Percentiles rank a stretch among this genome's conserved stretches.
These are phyloP conservation scores for Hylodesmum podocarpum DNA, from an alignment of 306 rosid species.

Conservation along the genomic window DNA sequence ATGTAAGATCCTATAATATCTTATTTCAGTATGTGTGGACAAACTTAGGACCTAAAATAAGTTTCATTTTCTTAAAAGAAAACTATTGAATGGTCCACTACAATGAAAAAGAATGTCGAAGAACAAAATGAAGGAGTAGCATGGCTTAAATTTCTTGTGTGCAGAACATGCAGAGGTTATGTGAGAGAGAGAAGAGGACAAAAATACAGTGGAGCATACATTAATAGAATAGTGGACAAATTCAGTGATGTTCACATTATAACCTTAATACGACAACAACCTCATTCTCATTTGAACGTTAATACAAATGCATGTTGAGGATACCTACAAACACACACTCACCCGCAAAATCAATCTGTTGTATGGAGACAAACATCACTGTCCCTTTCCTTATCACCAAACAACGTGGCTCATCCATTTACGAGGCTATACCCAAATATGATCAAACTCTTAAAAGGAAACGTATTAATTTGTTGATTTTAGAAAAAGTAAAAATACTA, in stretches of 20 bases:
- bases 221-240: conserved; percentile 25
- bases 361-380: conserved; percentile 16
- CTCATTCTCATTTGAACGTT: conserved; percentile 14
- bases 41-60: background rate
- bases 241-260: background rate
- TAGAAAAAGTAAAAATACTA: too few species aligned
- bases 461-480: too few species aligned
- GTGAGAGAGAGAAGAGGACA: conserved; percentile 16
- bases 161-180: conserved; percentile 22
- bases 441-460: background rate
- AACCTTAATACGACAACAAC: conserved; percentile 39
- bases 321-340: conserved; percentile 13
- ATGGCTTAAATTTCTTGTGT: conserved; percentile 1
- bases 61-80: background rate
- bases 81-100: conserved; percentile 25
- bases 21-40: conserved; percentile 19
- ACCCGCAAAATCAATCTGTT: background rate
- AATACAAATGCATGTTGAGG: conserved; percentile 26
- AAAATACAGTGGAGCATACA: conserved; percentile 34
- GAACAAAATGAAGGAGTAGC: conserved; percentile 26
- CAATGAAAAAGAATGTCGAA: conserved; percentile 33
- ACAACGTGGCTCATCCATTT: conserved; percentile 21
- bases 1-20: conserved; percentile 10
- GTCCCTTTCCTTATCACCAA: conserved; percentile 32
- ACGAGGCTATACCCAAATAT: background rate